phyloP scores from a whole-genome alignment of 345 rosid genomes.

The Jatropha curcas region DNA sequence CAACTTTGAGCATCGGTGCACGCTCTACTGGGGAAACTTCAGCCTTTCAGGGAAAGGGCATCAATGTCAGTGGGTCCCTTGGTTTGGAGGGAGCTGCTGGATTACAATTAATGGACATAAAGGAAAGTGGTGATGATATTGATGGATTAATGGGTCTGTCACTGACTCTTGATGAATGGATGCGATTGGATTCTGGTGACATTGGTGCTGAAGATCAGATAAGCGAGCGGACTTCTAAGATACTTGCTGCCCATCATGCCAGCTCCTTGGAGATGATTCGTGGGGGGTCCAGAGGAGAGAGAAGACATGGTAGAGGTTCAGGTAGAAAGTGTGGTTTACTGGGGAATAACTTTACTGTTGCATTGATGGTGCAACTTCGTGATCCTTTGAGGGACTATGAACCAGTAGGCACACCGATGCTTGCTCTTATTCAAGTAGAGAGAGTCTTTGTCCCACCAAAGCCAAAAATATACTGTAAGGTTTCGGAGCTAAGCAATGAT shows the following conservation, averaged over 20 bases:
- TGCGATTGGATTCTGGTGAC: constrained; percentile 89
- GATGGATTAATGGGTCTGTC: constrained; percentile 89
- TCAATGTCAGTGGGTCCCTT: constrained; percentile 52
- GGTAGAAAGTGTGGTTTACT: constrained; percentile 78
- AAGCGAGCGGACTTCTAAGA: constrained; percentile 74
- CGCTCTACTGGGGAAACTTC: constrained; percentile 68
- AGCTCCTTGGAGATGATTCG: constrained; percentile 62
- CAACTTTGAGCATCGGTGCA: constrained; percentile 74
- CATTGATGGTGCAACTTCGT: constrained; percentile 83
- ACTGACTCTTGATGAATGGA: constrained; percentile 89
- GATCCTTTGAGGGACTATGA: constrained; percentile 86
- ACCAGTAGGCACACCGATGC: constrained; percentile 94
- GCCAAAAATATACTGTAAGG: constrained; percentile 69
- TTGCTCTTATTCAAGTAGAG: constrained; percentile 92
- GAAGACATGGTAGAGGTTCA: constrained; percentile 51
- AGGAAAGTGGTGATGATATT: constrained; percentile 52
- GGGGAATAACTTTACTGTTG: constrained; percentile 90
- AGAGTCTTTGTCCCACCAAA: constrained; percentile 87
- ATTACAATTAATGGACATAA: constrained; percentile 71
- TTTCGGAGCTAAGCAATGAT: constrained; percentile 52
- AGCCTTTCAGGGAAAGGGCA: constrained; percentile 69
- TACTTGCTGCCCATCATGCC: constrained; percentile 92
- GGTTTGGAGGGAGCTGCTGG: constrained; percentile 89
- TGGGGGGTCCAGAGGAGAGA: constrained; percentile 74
- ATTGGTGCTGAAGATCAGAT: constrained; percentile 71